A percentile compares a stretch with the other conserved stretches of the same genome.
Conservation (phyloP, 352 stramenopile genomes). For the Pythium aphanidermatum region DNA sequence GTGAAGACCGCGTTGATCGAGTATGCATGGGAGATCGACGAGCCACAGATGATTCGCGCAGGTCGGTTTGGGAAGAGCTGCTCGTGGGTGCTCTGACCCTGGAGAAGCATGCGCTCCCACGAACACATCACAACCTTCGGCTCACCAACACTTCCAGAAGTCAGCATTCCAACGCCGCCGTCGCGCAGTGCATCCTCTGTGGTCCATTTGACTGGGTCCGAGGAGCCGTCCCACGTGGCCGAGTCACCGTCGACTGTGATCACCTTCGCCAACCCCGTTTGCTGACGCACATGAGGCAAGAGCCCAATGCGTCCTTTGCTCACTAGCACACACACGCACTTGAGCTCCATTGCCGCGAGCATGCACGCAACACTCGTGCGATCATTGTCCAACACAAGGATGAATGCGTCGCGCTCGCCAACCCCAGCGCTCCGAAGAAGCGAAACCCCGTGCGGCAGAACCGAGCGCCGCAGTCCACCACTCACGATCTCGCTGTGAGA, state of each 20-base stretch:
- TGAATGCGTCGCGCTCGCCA: constrained; percentile 33
- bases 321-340: constrained; percentile 51
- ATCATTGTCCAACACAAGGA: constrained; percentile 72
- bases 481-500: constrained; percentile 19
- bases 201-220: constrained; percentile 31
- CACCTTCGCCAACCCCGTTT: constrained; percentile 58
- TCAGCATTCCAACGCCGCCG: constrained; percentile 70
- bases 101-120: constrained; percentile 71
- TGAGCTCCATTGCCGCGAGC: constrained; percentile 56
- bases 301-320: constrained; percentile 37
- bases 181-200: constrained; percentile 21
- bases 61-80: constrained; percentile 61
- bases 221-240: constrained; percentile 27
- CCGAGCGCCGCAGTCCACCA: constrained; percentile 31
- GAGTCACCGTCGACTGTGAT: constrained; percentile 39
- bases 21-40: constrained; percentile 81
- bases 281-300: constrained; percentile 37
- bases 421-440: constrained; percentile 35
- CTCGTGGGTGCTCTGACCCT: constrained; percentile 70
- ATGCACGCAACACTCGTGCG: constrained; percentile 67
- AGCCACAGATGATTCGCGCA: constrained; percentile 62
- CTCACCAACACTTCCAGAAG: constrained; percentile 68
- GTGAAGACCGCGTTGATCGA: constrained; percentile 85
- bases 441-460: constrained; percentile 43
- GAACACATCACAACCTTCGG: constrained; percentile 76